Evolutionary conservation across 306 rosid genomes (phyloP).

Genomic region (Cotoneaster glaucophyllus): DNA sequence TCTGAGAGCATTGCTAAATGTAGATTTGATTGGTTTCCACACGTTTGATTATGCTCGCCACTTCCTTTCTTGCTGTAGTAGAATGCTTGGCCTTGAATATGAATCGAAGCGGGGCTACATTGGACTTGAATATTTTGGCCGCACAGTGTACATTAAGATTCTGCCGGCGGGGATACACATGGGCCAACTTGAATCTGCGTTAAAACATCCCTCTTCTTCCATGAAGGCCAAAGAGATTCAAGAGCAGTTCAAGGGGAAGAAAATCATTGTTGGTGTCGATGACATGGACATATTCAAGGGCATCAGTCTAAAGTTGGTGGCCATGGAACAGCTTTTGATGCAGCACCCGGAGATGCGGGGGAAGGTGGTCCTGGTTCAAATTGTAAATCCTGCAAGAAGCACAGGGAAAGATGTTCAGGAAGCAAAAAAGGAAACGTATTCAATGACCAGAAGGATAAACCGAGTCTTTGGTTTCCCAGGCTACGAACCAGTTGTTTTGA

Average conservation of each 20-base stretch:
- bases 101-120: constrained; percentile 72
- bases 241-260: constrained; percentile 49
- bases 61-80: constrained; percentile 73
- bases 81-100: constrained; percentile 76
- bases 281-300: constrained; percentile 90
- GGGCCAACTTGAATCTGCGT: constrained; percentile 58
- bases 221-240: constrained; percentile 49
- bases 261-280: constrained; percentile 68
- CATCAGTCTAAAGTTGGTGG: constrained; percentile 62
- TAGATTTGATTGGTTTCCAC: constrained; percentile 77
- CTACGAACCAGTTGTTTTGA: constrained; percentile 63
- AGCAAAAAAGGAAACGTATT: constrained; percentile 43
- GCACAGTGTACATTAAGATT: constrained; percentile 66
- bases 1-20: constrained; percentile 63
- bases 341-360: constrained; percentile 49
- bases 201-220: constrained; percentile 47
- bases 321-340: constrained; percentile 59
- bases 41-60: constrained; percentile 94
- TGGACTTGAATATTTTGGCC: constrained; percentile 78
- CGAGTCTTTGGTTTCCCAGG: constrained; percentile 47
- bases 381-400: constrained; percentile 68
- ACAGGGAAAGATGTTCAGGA: constrained; percentile 53
- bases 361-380: constrained; percentile 58
- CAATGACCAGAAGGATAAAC: constrained; percentile 45
- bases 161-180: constrained; percentile 78